Evolutionary conservation across 306 rosid genomes (phyloP), one percentile per base, ranked within the genome.

Genomic region (Ceratonia siliqua): DNA sequence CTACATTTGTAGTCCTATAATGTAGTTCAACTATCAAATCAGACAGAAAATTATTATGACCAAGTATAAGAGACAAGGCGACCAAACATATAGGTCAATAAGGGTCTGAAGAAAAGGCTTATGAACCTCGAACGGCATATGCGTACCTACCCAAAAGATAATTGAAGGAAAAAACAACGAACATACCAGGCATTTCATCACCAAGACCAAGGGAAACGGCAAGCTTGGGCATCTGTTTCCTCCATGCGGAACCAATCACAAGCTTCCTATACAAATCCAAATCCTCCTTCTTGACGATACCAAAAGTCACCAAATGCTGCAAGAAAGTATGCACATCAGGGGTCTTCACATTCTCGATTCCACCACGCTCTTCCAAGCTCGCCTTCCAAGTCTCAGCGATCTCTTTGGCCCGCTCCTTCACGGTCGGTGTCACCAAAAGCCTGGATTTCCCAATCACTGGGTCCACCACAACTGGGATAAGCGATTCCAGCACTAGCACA

Each of bases 211-310:
- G 99, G 0, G 97, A 94, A 58, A 92, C 92, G 0, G 98, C 99
- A 35, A 94, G 96, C 85, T 92, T 94, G 0, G 99, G 99, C 99
- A 92, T 94, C 87, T 92, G 99, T 85, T 90, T 94, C 85, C 99
- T 81, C 99, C 99, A 94, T 14, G 99, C 97, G 8, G 96, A 94
- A 20, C 88, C 90, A 76, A 92, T 92, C 42, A 94, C 96, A 52
- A 94, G 99, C 84, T 94, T 92, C 61, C 95, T 81, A 21, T 92
- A 94, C 75, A 94, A 79, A 79, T 78, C 81, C 61, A 89, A 87
- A 64, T 92, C 96, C 17, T 86, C 84, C 55, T 82, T 78, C 82
- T 86, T 85, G 28, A 94, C 98, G 82, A 94, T 87, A 38, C 99
- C 98, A 45, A 92, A 94, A n/a, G 98, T 92, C 42, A 92, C 99